A percentile compares a stretch with the other conserved stretches of the same genome.
Conservation (phyloP, 2,329 filamentous ascomycete species). For the Teratosphaeriaceae sp. region DNA sequence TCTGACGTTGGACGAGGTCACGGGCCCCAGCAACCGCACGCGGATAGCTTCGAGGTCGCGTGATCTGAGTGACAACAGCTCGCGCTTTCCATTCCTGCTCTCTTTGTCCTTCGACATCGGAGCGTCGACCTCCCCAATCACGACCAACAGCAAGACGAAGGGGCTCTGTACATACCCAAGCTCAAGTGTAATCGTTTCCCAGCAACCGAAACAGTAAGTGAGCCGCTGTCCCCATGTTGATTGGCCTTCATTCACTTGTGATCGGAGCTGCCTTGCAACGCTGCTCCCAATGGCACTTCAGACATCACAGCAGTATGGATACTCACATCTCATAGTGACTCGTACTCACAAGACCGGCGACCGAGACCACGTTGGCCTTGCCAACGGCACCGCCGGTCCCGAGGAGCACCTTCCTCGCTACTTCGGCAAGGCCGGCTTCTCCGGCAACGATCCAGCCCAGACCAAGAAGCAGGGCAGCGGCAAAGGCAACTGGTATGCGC, state of each 20-base stretch:
- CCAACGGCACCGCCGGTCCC: constrained; percentile 63
- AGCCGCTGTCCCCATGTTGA: no score
- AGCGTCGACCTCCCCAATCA: no score
- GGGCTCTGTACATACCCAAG: no score
- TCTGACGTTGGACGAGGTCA: background rate
- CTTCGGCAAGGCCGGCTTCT: constrained; percentile 82
- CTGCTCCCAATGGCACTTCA: background rate
- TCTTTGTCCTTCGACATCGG: background rate
- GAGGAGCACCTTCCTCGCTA: constrained; percentile 79
- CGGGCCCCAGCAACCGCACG: background rate
- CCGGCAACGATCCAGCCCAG: constrained; percentile 80
- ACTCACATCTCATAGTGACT: constrained; percentile 62
- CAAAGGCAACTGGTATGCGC: constrained; percentile 82
- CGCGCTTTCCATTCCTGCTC: background rate
- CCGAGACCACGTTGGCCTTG: constrained; percentile 76
- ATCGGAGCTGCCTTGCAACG: no score
- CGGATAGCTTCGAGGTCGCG: background rate
- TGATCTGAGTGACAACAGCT: background rate
- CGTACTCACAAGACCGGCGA: constrained; percentile 95
- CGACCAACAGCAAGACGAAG: no score
- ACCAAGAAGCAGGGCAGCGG: constrained; percentile 94
- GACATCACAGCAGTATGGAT: background rate
- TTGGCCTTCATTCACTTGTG: no score
- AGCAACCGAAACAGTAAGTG: background rate
- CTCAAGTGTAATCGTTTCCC: no score